These are phyloP conservation scores for Didymellaceae sp. DNA, from an alignment of 2,329 filamentous ascomycete genomes.

Conservation along the genomic window DNA sequence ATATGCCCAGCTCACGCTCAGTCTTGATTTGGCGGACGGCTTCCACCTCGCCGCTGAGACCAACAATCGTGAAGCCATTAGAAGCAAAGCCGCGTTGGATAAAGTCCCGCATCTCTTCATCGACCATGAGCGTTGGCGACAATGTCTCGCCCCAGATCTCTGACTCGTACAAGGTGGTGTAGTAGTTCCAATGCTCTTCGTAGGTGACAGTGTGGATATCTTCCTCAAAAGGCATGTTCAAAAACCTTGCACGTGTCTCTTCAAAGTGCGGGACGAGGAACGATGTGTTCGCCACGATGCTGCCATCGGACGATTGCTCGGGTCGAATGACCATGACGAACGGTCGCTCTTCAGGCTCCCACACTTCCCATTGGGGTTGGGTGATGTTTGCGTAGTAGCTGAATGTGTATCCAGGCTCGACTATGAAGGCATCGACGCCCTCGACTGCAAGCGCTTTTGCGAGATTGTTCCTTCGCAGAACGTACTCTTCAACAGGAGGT, in stretches of 20 bases:
- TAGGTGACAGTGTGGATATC: slow-evolving; percentile 63
- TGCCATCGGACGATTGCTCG: slow-evolving; percentile 45
- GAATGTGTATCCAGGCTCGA: slow-evolving; percentile 70
- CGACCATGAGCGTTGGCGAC: slow-evolving; percentile 62
- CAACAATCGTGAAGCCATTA: slow-evolving; percentile 63
- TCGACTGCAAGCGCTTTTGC: slow-evolving; percentile 61
- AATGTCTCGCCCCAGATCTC: slow-evolving; percentile 44
- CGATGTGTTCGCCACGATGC: slow-evolving; percentile 60
- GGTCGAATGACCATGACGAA: slow-evolving; percentile 68
- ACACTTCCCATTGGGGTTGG: slow-evolving; percentile 67
- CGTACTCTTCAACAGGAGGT: slow-evolving; percentile 60
- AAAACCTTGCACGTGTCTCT: slow-evolving; percentile 63
- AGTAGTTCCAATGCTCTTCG: slow-evolving; percentile 71
- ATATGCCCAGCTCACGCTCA: slow-evolving; percentile 61
- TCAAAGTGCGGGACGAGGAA: slow-evolving; percentile 68
- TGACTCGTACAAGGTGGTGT: slow-evolving; percentile 57
- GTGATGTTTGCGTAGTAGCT: slow-evolving; percentile 69
- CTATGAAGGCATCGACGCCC: slow-evolving; percentile 63
- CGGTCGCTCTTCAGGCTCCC: slow-evolving; percentile 69
- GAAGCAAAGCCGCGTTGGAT: slow-evolving; percentile 63
- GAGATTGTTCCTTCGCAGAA: slow-evolving; percentile 62
- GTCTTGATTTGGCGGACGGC: slow-evolving; percentile 66
- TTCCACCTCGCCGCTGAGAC: slow-evolving; percentile 62
- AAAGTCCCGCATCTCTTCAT: slow-evolving; percentile 70
- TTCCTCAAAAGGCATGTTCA: slow-evolving; percentile 62